These are phyloP conservation scores for Morella rubra DNA, from an alignment of 306 rosid species.

Conservation along the genomic window DNA sequence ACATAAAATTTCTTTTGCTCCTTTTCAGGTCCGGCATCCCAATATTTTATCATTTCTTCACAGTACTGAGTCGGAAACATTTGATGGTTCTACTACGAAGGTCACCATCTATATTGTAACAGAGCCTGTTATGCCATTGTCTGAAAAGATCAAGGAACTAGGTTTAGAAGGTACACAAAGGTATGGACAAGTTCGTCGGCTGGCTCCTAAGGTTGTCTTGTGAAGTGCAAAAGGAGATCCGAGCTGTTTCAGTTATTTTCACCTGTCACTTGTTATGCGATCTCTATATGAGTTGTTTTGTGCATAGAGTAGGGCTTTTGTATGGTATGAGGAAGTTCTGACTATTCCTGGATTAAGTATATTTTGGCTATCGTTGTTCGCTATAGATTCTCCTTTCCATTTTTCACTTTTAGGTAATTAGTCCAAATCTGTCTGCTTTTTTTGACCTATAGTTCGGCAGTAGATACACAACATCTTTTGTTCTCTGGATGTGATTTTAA, in stretches of 20 bases:
- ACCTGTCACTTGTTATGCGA: background rate
- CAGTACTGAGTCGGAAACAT: constrained; percentile 75
- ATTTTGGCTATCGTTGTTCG: background rate
- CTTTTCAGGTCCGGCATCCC: constrained; percentile 95
- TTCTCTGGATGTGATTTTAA: background rate
- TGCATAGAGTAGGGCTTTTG: background rate
- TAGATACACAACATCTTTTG: background rate
- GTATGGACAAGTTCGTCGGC: constrained; percentile 38
- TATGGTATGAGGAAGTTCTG: background rate
- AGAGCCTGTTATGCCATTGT: constrained; percentile 90
- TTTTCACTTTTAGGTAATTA: background rate
- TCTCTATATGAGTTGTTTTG: background rate
- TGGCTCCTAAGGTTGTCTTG: background rate
- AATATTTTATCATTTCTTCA: constrained; percentile 96
- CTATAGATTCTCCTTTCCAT: background rate
- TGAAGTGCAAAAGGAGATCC: too few species aligned
- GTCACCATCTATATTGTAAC: constrained; percentile 89
- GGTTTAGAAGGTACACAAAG: constrained; percentile 86
- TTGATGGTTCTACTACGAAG: constrained; percentile 69
- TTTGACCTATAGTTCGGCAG: background rate
- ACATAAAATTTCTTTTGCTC: constrained; percentile 5
- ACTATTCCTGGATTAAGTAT: background rate
- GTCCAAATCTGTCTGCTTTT: background rate
- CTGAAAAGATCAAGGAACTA: constrained; percentile 82
- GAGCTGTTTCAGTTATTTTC: background rate